Evolutionary conservation across 345 rosid species (phyloP).

Genomic region (Aquilaria sinensis): DNA sequence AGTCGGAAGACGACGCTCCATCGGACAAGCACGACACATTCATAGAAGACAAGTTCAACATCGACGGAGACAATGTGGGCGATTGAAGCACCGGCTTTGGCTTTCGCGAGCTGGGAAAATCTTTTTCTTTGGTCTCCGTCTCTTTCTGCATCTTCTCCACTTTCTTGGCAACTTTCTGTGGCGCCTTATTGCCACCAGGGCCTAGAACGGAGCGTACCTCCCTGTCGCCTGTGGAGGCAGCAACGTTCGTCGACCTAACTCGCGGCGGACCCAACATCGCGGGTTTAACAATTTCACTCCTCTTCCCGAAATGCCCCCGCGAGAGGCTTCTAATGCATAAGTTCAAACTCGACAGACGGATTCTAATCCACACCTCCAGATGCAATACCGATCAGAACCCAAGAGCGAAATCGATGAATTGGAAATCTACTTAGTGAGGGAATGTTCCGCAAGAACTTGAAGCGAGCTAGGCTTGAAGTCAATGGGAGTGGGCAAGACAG

Average conservation of each 20-base stretch:
- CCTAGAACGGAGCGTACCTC: slow-evolving; percentile 50
- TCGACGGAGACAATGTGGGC: slow-evolving; percentile 27
- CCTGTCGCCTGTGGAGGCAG: slow-evolving; percentile 16
- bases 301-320: slow-evolving; percentile 2
- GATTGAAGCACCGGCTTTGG: slow-evolving; percentile 19
- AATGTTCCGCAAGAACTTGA: neutral
- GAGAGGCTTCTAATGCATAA: slow-evolving; percentile 1
- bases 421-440: neutral
- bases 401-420: neutral
- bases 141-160: slow-evolving; percentile 25
- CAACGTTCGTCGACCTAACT: slow-evolving; percentile 38
- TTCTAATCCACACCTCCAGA: neutral
- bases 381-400: neutral
- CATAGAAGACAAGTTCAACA: slow-evolving; percentile 35
- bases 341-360: neutral
- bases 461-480: slow-evolving; percentile 1
- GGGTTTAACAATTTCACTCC: neutral
- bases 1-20: slow-evolving; percentile 68
- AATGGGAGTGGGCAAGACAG: neutral
- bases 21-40: slow-evolving; percentile 75
- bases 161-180: slow-evolving; percentile 31
- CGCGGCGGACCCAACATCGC: slow-evolving; percentile 58
- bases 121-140: slow-evolving; percentile 28
- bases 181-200: slow-evolving; percentile 54
- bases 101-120: slow-evolving; percentile 20